These are phyloP conservation scores for Alternaria hordeiaustralica DNA, from an alignment of 2,329 filamentous ascomycete species.

Conservation along the genomic window DNA sequence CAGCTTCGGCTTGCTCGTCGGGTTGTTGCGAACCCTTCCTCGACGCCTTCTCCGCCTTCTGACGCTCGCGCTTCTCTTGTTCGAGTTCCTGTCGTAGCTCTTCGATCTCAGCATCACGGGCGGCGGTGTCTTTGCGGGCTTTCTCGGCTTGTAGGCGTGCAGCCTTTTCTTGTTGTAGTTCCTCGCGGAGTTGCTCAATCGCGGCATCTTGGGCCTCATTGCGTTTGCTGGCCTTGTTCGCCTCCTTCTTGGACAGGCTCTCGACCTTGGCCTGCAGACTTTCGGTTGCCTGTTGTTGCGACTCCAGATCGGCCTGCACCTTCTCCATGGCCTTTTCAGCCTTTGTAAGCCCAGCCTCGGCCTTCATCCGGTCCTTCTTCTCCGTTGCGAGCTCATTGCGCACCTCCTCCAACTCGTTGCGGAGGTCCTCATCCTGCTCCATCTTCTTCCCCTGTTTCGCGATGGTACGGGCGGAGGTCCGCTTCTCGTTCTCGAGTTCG, in stretches of 20 bases:
- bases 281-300: conserved; percentile 39
- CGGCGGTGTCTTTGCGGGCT: conserved; percentile 41
- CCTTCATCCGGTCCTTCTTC: conserved; percentile 54
- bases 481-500: conserved; percentile 82
- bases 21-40: conserved; percentile 52
- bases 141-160: conserved; percentile 40
- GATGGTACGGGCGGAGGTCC: conserved; percentile 66
- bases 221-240: conserved; percentile 45
- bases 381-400: conserved; percentile 56
- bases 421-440: conserved; percentile 57
- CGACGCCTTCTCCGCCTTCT: conserved; percentile 38
- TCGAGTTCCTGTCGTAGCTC: conserved; percentile 48
- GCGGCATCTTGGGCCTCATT: conserved; percentile 40
- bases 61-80: conserved; percentile 48
- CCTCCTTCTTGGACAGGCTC: conserved; percentile 41
- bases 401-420: conserved; percentile 52
- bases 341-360: conserved; percentile 46
- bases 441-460: conserved; percentile 58
- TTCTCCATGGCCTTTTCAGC: conserved; percentile 44
- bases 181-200: conserved; percentile 39
- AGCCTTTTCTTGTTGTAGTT: conserved; percentile 53
- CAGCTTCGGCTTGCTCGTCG: conserved; percentile 53
- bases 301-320: conserved; percentile 40
- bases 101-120: conserved; percentile 34
- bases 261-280: conserved; percentile 43